Base-by-base conservation (phyloP, 1,139 yeast species). In the Hyphopichia wangnamkhiaoensis region DNA sequence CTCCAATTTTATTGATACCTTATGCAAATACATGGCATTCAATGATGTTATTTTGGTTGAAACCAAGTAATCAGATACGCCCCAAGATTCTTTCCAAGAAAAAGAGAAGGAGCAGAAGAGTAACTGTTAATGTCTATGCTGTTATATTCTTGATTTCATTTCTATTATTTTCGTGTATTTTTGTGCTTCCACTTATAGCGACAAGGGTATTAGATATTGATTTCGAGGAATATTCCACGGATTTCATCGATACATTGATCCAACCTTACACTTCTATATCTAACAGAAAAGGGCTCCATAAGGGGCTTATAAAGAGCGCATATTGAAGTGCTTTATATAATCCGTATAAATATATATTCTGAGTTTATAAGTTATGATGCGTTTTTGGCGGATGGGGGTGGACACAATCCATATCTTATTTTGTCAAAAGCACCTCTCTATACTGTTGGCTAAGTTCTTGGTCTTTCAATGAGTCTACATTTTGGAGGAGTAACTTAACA, bases 41-140 rank as follows among this genome's bases (percentile, higher is more conserved):
- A 1, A 67, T 83, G 61, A 75, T 86, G 74, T 66, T 90, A 33
- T 80, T 89, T 58, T 90, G 96, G 97, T 65, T 88, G 38, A 75
- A 71, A 36, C 95, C 96, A 1, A 72, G 76, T 1, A 59, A 68
- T 45, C 76, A 79, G 48, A 55, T 76, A 34, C 61, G 76, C 35
- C 60, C 76, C 40, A 59, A 76, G 42, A 49, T 68, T 15, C 49
- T 65, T 13, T 54, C 66, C 45, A 44, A 68, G 74, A 51, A 64
- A 52, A 49, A 60, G 57, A 35, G 61, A 61, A 39, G 61, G 21
- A 52, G 46, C 8, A 54, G 68, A 21, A 53, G 63, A 30, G 44
- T 53, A 6, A 56, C 70, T 59, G 43, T 61, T 53, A 24, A 63
- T 52, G 36, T 80, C 63, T 54, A 63, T 46, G 52, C 45, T 60